Evolutionary conservation across 495 filamentous ascomycete genomes (phyloP).

Genomic region (Penicillium flavigenum): DNA sequence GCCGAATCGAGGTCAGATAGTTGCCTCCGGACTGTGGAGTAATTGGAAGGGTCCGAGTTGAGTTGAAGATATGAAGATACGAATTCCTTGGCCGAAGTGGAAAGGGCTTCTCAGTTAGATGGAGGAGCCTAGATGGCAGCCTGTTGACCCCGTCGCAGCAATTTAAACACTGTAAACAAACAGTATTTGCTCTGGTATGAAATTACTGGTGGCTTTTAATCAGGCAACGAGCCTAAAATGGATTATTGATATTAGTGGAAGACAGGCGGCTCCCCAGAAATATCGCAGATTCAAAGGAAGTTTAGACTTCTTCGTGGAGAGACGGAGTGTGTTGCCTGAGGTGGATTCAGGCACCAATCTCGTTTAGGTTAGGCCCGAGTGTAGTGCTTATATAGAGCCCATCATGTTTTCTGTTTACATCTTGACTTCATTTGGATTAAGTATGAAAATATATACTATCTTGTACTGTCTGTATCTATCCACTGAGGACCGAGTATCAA

Average conservation of each 20-base stretch:
- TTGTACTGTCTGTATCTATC: too few species aligned
- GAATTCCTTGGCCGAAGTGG: not conserved
- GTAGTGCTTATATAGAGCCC: not conserved
- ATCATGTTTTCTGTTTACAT: too few species aligned
- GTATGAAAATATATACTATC: too few species aligned
- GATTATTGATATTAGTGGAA: not conserved
- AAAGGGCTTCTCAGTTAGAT: not conserved
- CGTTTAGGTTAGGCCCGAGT: constrained; percentile 4
- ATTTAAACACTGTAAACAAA: not conserved
- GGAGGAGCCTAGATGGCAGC: constrained; percentile 14
- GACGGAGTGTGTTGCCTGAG: constrained; percentile 25
- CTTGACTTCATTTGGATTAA: too few species aligned
- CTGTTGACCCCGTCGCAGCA: constrained; percentile 8
- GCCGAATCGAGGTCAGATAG: not conserved
- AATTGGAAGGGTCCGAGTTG: not conserved
- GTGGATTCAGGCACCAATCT: constrained; percentile 23
- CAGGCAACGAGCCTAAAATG: constrained; percentile 2
- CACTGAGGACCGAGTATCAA: too few species aligned
- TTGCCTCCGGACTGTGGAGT: not conserved
- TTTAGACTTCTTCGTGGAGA: constrained; percentile 6
- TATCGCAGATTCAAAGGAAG: not conserved
- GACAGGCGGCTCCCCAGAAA: not conserved
- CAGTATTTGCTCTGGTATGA: not conserved
- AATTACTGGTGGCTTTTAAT: not conserved
- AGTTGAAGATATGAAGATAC: not conserved